These are phyloP conservation scores for Verticillium albo-atrum DNA, from an alignment of 2,329 filamentous ascomycete genomes.

Conservation along the genomic window DNA sequence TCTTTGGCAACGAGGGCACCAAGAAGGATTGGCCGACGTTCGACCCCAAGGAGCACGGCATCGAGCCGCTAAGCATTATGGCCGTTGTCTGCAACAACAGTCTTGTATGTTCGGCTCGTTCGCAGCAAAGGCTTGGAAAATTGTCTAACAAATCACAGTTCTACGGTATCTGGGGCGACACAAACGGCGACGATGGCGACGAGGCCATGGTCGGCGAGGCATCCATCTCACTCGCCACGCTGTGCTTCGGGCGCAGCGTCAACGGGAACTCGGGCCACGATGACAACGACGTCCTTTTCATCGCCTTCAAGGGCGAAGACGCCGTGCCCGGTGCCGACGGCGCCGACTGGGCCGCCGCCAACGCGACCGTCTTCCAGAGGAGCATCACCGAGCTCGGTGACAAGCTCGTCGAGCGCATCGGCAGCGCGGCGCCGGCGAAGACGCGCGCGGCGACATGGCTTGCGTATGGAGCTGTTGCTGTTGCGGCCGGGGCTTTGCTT, in stretches of 20 bases:
- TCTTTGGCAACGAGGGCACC: conserved; percentile 37
- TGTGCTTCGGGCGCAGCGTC: conserved; percentile 49
- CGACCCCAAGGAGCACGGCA: conserved; percentile 27
- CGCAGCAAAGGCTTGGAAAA: no score
- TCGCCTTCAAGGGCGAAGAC: conserved; percentile 53
- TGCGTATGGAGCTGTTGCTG: background rate
- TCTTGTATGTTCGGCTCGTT: conserved; percentile 28
- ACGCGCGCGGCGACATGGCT: background rate
- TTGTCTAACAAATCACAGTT: conserved; percentile 27
- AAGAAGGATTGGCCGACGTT: conserved; percentile 24
- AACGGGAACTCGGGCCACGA: conserved; percentile 53
- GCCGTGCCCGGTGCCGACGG: conserved; percentile 50
- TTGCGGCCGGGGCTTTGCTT: background rate
- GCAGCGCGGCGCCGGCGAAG: conserved; percentile 4
- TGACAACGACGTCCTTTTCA: conserved; percentile 54
- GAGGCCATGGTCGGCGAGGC: conserved; percentile 50
- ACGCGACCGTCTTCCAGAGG: conserved; percentile 44
- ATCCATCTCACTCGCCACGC: conserved; percentile 51
- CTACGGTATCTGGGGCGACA: conserved; percentile 59
- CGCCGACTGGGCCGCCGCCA: conserved; percentile 50
- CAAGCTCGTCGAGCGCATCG: conserved; percentile 38
- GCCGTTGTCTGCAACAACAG: conserved; percentile 43
- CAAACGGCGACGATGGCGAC: conserved; percentile 48
- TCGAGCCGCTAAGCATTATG: conserved; percentile 43
- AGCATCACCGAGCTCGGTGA: conserved; percentile 49